Evolutionary conservation across 78 protist species (phyloP).

Genomic region (Dictyostelium intermedium): DNA sequence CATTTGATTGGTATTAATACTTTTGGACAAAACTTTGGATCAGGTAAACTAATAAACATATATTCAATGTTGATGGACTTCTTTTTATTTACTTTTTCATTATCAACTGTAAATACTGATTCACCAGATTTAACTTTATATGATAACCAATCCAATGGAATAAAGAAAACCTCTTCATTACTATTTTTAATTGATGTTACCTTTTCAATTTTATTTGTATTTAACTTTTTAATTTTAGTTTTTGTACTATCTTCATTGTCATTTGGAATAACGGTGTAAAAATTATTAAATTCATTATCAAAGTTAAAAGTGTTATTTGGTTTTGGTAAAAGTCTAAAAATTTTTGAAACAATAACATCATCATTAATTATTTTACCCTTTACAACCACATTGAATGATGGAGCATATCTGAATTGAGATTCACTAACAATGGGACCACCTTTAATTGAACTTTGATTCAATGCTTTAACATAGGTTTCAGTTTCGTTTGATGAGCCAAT

Average conservation of each 20-base stretch:
- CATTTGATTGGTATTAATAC: not conserved
- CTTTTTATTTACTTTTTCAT: not conserved
- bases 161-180: not conserved
- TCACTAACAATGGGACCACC: not conserved
- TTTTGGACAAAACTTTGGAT: not conserved
- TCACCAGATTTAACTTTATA: not conserved
- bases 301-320: not conserved
- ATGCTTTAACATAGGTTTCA: not conserved
- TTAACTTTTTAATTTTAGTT: not conserved
- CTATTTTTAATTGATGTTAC: not conserved
- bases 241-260: not conserved
- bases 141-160: not conserved
- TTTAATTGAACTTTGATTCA: not conserved
- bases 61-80: not conserved
- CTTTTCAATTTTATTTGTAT: not conserved
- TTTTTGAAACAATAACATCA: not conserved
- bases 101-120: not conserved
- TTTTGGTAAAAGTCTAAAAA: not conserved
- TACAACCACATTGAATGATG: not conserved
- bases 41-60: not conserved
- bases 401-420: not conserved
- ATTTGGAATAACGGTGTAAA: not conserved
- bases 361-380: not conserved
- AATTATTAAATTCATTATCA: not conserved
- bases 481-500: not conserved